These are phyloP conservation scores for Wallacemonas collosoma DNA, from an alignment of 208 protist genomes.

Conservation along the genomic window DNA sequence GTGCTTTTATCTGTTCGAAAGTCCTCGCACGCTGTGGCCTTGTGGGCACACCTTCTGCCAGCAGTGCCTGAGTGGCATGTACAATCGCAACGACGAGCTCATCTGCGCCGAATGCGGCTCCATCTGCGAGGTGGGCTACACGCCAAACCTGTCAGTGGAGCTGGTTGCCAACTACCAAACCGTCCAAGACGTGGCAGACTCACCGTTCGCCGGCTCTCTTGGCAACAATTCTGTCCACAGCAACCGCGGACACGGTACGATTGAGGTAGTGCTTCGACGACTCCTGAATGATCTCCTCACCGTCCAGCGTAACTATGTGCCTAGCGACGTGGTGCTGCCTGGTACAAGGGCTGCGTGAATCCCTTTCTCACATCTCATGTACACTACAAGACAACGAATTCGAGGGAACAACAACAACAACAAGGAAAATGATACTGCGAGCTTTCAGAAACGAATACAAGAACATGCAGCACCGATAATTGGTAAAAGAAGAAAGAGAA, in stretches of 20 bases:
- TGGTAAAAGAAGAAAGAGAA: too few species aligned
- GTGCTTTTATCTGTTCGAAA: constrained; percentile 87
- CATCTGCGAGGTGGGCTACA: constrained; percentile 81
- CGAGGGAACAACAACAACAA: too few species aligned
- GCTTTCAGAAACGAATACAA: too few species aligned
- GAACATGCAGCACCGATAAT: too few species aligned
- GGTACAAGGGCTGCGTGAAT: neutral
- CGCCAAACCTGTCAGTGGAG: constrained; percentile 78
- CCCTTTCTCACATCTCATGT: neutral
- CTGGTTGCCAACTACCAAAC: constrained; percentile 82
- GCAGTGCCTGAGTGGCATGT: constrained; percentile 73
- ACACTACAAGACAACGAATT: too few species aligned
- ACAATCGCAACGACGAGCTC: constrained; percentile 74
- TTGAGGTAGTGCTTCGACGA: constrained; percentile 63
- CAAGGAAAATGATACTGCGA: too few species aligned
- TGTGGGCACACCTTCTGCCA: constrained; percentile 91
- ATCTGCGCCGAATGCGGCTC: constrained; percentile 88
- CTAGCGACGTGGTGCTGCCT: neutral
- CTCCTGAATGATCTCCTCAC: constrained; percentile 66
- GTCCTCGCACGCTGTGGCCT: constrained; percentile 83
- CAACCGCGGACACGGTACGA: constrained; percentile 32
- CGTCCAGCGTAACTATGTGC: constrained; percentile 45
- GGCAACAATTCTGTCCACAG: constrained; percentile 12
- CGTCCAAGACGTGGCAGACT: constrained; percentile 25
- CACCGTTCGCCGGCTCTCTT: neutral